Percentiles rank a stretch among this genome's conserved stretches.
Evolutionary conservation across 1,284 basidiomycete genomes (phyloP).

Genomic region (Moesziomyces parantarcticus): DNA sequence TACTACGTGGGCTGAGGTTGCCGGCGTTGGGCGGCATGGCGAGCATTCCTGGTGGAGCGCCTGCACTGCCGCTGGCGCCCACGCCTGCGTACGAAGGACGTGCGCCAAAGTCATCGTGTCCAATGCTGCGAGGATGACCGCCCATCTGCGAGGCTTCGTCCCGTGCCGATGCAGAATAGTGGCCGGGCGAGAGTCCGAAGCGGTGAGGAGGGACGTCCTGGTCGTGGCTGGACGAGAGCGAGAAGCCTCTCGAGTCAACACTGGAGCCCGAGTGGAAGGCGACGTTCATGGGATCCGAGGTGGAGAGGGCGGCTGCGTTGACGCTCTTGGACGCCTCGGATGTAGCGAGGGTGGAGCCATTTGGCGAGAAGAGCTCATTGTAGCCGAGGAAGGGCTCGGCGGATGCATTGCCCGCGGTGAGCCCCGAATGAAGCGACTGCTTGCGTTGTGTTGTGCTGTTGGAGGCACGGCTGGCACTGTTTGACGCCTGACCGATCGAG

Average conservation of each 20-base stretch:
- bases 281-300: conserved; percentile 45
- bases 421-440: conserved; percentile 28
- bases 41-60: conserved; percentile 24
- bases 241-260: conserved; percentile 25
- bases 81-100: conserved; percentile 15
- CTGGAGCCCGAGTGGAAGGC: conserved; percentile 31
- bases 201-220: conserved; percentile 34
- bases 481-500: conserved; percentile 45
- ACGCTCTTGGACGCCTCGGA: conserved; percentile 31
- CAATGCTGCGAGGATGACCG: conserved; percentile 30
- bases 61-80: neutral
- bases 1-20: conserved; percentile 58
- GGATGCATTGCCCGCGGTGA: conserved; percentile 14
- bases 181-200: conserved; percentile 39
- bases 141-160: conserved; percentile 32
- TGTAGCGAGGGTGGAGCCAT: conserved; percentile 21
- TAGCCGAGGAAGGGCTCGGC: conserved; percentile 57
- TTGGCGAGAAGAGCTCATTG: conserved; percentile 54
- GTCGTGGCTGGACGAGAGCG: conserved; percentile 33
- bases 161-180: conserved; percentile 19
- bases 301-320: conserved; percentile 37
- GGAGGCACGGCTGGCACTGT: conserved; percentile 9
- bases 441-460: conserved; percentile 30
- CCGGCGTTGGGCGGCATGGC: conserved; percentile 30
- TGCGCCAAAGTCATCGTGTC: conserved; percentile 32